Base-by-base conservation (phyloP, 805 yeast genomes). In the Nakazawaea pomicola region DNA sequence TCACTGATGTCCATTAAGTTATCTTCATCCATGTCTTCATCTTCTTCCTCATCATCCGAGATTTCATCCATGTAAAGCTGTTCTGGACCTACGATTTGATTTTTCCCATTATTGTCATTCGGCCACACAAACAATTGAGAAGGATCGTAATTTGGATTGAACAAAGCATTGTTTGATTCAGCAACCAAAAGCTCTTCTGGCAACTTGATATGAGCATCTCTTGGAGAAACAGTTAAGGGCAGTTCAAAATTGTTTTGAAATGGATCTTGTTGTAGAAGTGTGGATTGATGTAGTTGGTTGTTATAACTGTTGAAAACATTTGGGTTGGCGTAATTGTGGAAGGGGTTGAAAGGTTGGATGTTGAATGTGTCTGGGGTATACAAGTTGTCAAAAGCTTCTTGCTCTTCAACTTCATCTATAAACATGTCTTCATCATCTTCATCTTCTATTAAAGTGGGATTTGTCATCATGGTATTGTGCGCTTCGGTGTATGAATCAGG, bases 241-340 rank as follows among this genome's bases (percentile, higher is more conserved):
- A 36, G 40, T 17, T 29, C 40, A 8, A 31, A 18, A 4, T 35
- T 12, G 15, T 28, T 17, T 28, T 20, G 43, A 29, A 36, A 33
- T 21, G 42, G 43, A 33, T 39, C 40, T 29, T 35, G 40, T 11
- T 30, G 37, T 17, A 35, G 14, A 8, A 25, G 14, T 9, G 38
- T 35, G 14, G 24, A 11, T 12, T 29, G 44, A 20, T 36, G 41
- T 12, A 29, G 14, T 15, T 43, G 38, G 16, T 29, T 27, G 23
- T 31, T 35, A 18, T 32, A 35, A 28, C 38, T 43, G 15, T 48
- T 41, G 41, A 54, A 52, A 16, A 61, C 49, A 39, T 67, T 65
- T 4, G 70, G 71, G 48, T 65, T 60, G 29, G 64, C 71, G 43
- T 67, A 68, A 32, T 61, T 62, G 27, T 59, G 57, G 49, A 68